A percentile compares a stretch with the other conserved stretches of the same genome.
phyloP scores from a whole-genome alignment of 257 asterid species.

The Nicotiana tomentosiformis region DNA sequence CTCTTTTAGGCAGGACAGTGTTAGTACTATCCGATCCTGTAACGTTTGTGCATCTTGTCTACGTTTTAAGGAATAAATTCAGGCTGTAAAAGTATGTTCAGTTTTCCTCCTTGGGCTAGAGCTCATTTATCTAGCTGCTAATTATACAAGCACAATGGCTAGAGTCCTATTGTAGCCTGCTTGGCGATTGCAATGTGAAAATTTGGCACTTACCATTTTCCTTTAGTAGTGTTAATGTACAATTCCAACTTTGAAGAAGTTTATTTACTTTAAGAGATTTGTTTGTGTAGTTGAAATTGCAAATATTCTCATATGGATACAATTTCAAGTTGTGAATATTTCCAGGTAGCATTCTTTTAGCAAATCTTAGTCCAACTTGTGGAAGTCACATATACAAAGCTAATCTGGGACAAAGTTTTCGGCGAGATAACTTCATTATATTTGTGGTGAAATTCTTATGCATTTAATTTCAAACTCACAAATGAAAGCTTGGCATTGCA shows the following conservation, averaged over 20 bases:
- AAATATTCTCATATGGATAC: not conserved
- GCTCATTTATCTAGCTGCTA: not conserved
- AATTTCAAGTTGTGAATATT: too few relatives aligned
- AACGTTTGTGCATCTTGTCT: slow-evolving; percentile 36
- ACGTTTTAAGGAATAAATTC: slow-evolving; percentile 25
- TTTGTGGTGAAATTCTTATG: not conserved
- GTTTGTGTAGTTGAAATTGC: not conserved
- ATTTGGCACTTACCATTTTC: not conserved
- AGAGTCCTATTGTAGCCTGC: not conserved
- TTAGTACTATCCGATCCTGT: slow-evolving; percentile 25
- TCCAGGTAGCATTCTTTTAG: not conserved
- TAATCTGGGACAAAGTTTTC: not conserved
- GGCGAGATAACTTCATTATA: not conserved
- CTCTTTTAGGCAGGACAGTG: slow-evolving; percentile 22
- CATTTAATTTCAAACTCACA: not conserved
- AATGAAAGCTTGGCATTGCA: not conserved
- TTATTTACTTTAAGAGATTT: not conserved
- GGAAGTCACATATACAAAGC: not conserved
- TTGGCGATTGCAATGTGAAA: not conserved
- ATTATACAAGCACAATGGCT: slow-evolving; percentile 7
- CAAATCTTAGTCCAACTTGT: not conserved
- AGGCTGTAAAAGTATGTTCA: not conserved
- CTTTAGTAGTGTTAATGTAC: not conserved
- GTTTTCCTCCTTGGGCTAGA: not conserved
- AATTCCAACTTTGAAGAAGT: not conserved